phyloP scores from a whole-genome alignment of 148 eudicot genomes.

The Rhododendron ferrugineum region DNA sequence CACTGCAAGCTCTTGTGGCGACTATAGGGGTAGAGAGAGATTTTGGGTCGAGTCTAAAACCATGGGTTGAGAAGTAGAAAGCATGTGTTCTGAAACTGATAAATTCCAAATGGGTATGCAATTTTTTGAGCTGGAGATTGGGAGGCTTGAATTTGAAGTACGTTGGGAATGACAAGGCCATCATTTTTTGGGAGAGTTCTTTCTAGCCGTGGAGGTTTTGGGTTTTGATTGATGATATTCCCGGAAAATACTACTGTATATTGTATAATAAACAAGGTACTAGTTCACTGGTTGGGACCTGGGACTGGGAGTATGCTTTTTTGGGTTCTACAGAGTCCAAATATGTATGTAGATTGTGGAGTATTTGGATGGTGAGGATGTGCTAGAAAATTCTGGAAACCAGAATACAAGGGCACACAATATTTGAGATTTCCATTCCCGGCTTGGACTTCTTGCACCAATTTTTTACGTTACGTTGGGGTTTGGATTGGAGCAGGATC shows the following conservation, averaged over 20 bases:
- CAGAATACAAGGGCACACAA: not conserved
- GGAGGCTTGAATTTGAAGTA: conserved; percentile 34
- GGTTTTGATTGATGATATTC: not conserved
- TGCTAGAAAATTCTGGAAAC: not conserved
- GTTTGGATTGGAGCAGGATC: not conserved
- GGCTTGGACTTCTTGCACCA: not conserved
- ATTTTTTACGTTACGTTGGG: not conserved
- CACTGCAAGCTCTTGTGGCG: conserved; percentile 32
- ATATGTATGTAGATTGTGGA: not conserved
- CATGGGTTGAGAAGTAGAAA: not conserved
- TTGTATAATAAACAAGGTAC: too few species aligned
- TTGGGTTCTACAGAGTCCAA: not conserved
- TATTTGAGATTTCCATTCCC: too few species aligned
- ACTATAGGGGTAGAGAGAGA: conserved; percentile 13
- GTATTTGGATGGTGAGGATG: not conserved
- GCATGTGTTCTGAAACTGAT: conserved; percentile 10
- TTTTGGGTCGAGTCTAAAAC: conserved; percentile 17
- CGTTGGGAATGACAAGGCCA: conserved; percentile 36
- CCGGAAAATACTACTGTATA: not conserved
- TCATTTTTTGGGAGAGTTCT: conserved; percentile 11
- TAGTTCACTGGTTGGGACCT: too few species aligned
- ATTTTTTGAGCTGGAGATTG: conserved; percentile 19
- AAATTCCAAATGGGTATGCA: conserved; percentile 22
- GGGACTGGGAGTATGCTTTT: too few species aligned
- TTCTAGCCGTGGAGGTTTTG: not conserved